phyloP scores from a whole-genome alignment of 345 rosid species.

The Theobroma cacao region DNA sequence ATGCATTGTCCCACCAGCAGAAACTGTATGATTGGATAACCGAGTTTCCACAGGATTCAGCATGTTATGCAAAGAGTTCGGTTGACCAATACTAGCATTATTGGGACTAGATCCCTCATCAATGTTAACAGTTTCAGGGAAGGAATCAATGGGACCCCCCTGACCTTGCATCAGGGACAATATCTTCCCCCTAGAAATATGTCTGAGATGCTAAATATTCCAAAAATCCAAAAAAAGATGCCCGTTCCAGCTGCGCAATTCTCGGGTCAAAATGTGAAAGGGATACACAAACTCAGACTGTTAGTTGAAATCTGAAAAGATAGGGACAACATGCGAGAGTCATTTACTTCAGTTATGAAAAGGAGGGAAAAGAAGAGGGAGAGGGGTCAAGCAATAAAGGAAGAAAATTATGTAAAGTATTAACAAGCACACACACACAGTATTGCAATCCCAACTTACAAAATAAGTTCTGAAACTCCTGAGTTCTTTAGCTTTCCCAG shows the following conservation, averaged over 20 bases:
- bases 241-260: conserved; percentile 13
- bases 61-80: conserved; percentile 37
- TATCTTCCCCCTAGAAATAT: conserved; percentile 24
- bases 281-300: conserved; percentile 20
- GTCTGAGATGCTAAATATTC: conserved; percentile 15
- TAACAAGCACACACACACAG: neutral
- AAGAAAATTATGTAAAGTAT: neutral
- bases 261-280: conserved; percentile 15
- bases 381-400: neutral
- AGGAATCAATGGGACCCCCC: conserved; percentile 40
- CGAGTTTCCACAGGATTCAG: conserved; percentile 45
- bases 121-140: conserved; percentile 48
- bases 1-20: conserved; percentile 41
- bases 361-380: neutral
- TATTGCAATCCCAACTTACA: conserved; percentile 19
- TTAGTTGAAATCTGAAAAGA: conserved; percentile 8
- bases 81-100: conserved; percentile 36
- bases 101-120: conserved; percentile 49
- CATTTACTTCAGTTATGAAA: neutral
- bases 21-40: conserved; percentile 33
- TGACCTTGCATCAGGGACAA: conserved; percentile 65
- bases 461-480: conserved; percentile 11
- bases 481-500: conserved; percentile 17
- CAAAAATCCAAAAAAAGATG: conserved; percentile 9
- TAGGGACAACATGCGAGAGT: neutral